Evolutionary conservation across 1,284 basidiomycete genomes (phyloP).

Genomic region (Puccinia triticina): DNA sequence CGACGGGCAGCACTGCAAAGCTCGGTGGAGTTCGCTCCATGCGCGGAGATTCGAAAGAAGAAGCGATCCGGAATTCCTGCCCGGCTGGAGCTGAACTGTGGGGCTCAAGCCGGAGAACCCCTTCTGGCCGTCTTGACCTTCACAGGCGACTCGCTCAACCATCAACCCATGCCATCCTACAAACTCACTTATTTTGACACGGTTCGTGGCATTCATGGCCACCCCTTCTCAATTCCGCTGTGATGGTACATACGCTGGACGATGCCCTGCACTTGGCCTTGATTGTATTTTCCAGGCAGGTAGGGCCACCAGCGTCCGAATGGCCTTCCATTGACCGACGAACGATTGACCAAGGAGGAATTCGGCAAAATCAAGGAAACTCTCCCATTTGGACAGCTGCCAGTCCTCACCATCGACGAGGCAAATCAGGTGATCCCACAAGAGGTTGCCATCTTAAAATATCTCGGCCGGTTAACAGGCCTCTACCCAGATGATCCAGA

Average conservation of each 20-base stretch:
- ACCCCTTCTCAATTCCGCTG: too few relatives aligned
- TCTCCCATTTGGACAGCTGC: not conserved
- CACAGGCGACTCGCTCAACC: too few relatives aligned
- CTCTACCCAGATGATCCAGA: not conserved
- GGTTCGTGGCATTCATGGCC: not conserved
- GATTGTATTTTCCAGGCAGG: conserved; percentile 8
- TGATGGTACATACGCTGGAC: too few relatives aligned
- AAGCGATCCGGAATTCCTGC: too few relatives aligned
- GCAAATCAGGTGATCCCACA: conserved; percentile 9
- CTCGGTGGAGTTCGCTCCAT: too few relatives aligned
- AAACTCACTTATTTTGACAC: conserved; percentile 7
- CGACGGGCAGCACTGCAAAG: too few relatives aligned
- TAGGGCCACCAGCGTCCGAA: not conserved
- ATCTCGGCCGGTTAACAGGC: not conserved
- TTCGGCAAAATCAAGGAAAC: not conserved
- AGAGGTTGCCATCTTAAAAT: not conserved
- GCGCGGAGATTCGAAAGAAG: too few relatives aligned
- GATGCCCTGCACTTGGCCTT: too few relatives aligned
- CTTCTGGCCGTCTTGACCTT: too few relatives aligned
- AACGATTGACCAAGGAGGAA: not conserved
- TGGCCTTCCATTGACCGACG: conserved; percentile 16
- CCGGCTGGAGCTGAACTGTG: too few relatives aligned
- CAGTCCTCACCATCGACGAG: not conserved
- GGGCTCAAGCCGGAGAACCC: too few relatives aligned
- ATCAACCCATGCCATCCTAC: not conserved